Percentiles rank a stretch among this genome's conserved stretches.
These are phyloP conservation scores for Pichia membranifaciens DNA, from an alignment of 805 yeast species.

Conservation along the genomic window DNA sequence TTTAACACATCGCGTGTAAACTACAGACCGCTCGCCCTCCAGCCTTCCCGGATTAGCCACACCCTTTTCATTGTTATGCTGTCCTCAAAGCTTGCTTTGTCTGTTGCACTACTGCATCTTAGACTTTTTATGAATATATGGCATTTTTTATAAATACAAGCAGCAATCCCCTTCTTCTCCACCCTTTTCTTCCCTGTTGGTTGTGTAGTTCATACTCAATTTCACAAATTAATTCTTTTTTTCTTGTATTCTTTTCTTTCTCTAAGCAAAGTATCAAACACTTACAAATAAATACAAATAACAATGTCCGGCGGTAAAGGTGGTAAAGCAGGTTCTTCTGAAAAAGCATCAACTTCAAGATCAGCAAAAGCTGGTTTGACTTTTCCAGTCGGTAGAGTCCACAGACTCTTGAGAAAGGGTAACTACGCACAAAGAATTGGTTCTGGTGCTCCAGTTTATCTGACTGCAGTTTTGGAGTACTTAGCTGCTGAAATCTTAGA, in stretches of 20 bases:
- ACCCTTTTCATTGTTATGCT: not conserved
- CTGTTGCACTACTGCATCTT: too few relatives aligned
- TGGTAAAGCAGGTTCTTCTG: constrained; percentile 91
- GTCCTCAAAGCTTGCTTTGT: too few relatives aligned
- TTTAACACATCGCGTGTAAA: constrained; percentile 18
- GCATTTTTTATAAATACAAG: not conserved
- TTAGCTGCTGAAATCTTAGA: constrained; percentile 97
- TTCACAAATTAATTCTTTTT: not conserved
- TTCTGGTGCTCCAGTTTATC: constrained; percentile 98
- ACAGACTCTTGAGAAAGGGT: constrained; percentile 93
- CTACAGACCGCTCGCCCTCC: constrained; percentile 9
- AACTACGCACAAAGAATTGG: constrained; percentile 98
- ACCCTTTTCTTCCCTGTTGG: not conserved
- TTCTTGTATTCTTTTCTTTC: not conserved
- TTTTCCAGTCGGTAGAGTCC: constrained; percentile 99
- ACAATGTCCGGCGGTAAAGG: constrained; percentile 70
- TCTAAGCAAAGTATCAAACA: not conserved
- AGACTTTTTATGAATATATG: not conserved
- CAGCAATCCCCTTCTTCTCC: not conserved
- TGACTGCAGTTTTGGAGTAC: constrained; percentile 95
- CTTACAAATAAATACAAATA: constrained; percentile 3
- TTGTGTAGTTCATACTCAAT: too few relatives aligned
- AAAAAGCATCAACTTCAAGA: constrained; percentile 96
- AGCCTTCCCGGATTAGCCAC: not conserved
- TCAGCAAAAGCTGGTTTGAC: constrained; percentile 98